These are phyloP conservation scores for Skeletonema costatum DNA, from an alignment of 108 stramenopile genomes.

Conservation along the genomic window DNA sequence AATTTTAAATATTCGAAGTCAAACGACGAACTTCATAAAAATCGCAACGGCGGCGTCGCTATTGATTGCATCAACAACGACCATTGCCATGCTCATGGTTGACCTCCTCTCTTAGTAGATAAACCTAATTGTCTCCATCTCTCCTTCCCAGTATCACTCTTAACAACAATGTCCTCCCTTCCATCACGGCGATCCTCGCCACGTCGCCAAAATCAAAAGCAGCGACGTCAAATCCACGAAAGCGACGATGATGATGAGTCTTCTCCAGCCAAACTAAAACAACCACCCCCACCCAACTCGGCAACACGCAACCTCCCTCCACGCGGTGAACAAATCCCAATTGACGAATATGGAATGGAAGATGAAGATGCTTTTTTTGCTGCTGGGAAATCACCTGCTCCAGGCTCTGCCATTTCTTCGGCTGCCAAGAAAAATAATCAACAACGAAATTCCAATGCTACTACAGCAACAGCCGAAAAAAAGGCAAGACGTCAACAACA, in stretches of 20 bases:
- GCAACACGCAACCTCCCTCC: conserved; percentile 33
- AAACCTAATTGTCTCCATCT: no score
- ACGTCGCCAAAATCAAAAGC: background rate
- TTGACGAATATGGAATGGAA: conserved; percentile 37
- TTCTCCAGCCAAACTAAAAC: background rate
- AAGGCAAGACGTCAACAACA: background rate
- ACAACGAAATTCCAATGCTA: background rate
- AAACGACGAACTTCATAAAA: no score
- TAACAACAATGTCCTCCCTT: background rate
- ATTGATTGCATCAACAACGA: no score
- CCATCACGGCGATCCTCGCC: conserved; percentile 1
- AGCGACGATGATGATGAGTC: background rate
- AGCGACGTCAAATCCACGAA: background rate
- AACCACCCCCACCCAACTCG: background rate
- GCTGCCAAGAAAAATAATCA: background rate
- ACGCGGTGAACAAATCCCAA: conserved; percentile 18
- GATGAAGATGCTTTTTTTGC: conserved; percentile 46
- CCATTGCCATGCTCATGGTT: no score
- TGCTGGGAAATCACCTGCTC: conserved; percentile 32
- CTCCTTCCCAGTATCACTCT: background rate
- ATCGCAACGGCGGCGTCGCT: no score
- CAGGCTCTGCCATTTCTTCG: background rate
- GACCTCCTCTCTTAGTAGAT: no score
- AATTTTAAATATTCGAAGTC: no score
- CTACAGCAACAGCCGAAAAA: background rate